Base-by-base conservation (phyloP, 345 rosid species). In the Eucalyptus coolabah region DNA sequence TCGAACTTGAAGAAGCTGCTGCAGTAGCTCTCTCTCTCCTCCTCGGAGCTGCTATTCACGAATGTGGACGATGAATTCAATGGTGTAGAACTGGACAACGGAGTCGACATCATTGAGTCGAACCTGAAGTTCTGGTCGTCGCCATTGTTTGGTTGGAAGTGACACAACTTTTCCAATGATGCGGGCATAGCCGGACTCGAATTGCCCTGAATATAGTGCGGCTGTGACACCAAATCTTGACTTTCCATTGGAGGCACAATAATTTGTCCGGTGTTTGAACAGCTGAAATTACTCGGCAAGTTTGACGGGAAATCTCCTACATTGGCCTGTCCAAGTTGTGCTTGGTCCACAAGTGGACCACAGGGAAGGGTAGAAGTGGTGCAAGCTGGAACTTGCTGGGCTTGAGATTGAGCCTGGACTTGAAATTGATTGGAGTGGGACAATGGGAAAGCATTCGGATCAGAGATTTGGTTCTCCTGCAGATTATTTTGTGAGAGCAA, bases 1-100 rank as follows among this genome's bases (percentile, higher is more conserved):
- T 94, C 96, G 83, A 98, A 95, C 93, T 96, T 94, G 80, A 97
- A 93, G 90, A 96, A 94, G 93, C 92, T 93, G 92, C 95, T 95
- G 94, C 95, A 92, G 88, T 94, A 94, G 92, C 97, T 94, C 77
- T 95, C 98, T 88, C 89, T 95, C 90, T 98, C 97, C 81, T 94
- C 97, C 86, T 94, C 93, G 18, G 94, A 91, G 93, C 94, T 90
- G 94, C 96, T 87, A 91, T 95, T 94, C 88, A 91, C 47, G 86
- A 91, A 90, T 12, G 93, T 92, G 4, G 95, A 92, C 19, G 96
- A 89, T 72, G 98, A 95, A 72, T 93, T 91, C 94, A 94, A 87
- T 26, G 90, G 95, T 77, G 91, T 94, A 30, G 94, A 92, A 87
- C 95, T 92, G 9, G 95, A 93, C 44, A 94, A 88, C 10, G 97